Percentiles rank a stretch among this genome's conserved stretches.
Conservation (phyloP, 2,329 filamentous ascomycete genomes). For the Aspergillus ruber region DNA sequence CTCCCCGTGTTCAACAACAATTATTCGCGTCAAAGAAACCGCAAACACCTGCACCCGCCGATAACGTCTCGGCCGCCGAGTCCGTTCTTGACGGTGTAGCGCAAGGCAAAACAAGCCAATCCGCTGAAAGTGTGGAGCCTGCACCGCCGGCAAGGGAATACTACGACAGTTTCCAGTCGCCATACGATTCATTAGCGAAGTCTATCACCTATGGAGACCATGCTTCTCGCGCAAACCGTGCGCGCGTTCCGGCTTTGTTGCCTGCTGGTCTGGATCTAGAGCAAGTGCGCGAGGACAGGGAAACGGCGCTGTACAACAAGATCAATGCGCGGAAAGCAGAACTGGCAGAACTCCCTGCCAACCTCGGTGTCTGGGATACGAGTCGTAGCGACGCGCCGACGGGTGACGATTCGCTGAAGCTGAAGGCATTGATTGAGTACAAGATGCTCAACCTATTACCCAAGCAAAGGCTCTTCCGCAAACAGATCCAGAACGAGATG, state of each 20-base stretch:
- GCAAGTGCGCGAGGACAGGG: constrained; percentile 76
- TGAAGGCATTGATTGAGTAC: constrained; percentile 89
- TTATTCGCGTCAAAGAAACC: constrained; percentile 59
- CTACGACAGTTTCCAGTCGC: constrained; percentile 71
- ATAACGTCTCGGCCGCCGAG: constrained; percentile 27
- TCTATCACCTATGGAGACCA: constrained; percentile 76
- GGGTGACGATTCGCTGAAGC: constrained; percentile 74
- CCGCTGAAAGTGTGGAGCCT: constrained; percentile 20
- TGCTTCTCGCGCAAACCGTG: constrained; percentile 64
- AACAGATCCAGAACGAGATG: constrained; percentile 85
- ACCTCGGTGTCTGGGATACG: constrained; percentile 80
- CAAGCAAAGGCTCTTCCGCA: constrained; percentile 79
- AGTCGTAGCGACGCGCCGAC: constrained; percentile 60
- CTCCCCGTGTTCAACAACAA: constrained; percentile 69
- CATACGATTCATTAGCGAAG: constrained; percentile 54
- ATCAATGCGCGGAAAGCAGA: constrained; percentile 80
- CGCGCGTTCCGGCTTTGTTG: constrained; percentile 80
- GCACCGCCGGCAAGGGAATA: constrained; percentile 28
- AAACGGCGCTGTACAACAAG: constrained; percentile 82
- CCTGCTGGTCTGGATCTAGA: constrained; percentile 84
- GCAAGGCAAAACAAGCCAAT: constrained; percentile 26
- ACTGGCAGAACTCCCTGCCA: constrained; percentile 74
- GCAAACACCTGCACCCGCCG: constrained; percentile 32
- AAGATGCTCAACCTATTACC: constrained; percentile 83
- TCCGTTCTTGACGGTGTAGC: constrained; percentile 35